Evolutionary conservation across 495 filamentous ascomycete genomes (phyloP).

Genomic region (Aspergillus nidulans): DNA sequence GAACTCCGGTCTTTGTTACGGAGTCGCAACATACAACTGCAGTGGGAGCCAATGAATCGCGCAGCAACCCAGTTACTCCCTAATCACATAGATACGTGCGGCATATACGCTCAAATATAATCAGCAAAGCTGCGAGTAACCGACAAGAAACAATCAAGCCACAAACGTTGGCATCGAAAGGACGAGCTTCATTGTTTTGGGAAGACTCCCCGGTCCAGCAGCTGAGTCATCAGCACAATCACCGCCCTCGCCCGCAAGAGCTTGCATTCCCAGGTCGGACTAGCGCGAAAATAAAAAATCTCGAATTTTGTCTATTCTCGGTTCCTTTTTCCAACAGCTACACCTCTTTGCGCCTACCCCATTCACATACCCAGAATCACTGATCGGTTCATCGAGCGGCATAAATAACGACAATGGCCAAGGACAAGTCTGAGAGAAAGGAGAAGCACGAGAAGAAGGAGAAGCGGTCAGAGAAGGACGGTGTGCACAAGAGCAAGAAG

Average conservation of each 20-base stretch:
- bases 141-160: background rate
- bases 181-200: constrained; percentile 13
- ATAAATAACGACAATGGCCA: constrained; percentile 42
- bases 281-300: constrained; percentile 44
- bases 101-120: background rate
- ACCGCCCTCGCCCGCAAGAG: constrained; percentile 14
- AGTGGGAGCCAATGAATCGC: background rate
- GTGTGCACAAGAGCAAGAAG: constrained; percentile 63
- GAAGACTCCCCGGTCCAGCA: constrained; percentile 12
- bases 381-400: constrained; percentile 12
- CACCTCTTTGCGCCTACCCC: constrained; percentile 15
- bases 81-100: background rate
- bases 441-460: constrained; percentile 81
- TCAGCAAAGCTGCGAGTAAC: background rate
- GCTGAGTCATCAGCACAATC: constrained; percentile 32
- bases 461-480: constrained; percentile 71
- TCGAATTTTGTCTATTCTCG: constrained; percentile 32
- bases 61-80: background rate
- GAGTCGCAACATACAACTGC: background rate
- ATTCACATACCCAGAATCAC: constrained; percentile 16
- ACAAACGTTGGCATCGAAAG: background rate
- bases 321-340: constrained; percentile 25
- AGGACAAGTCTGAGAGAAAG: constrained; percentile 58
- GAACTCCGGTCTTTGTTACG: background rate
- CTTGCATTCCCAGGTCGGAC: constrained; percentile 23